phyloP scores from a whole-genome alignment of 495 filamentous ascomycete genomes.

The Cercophora sp. region DNA sequence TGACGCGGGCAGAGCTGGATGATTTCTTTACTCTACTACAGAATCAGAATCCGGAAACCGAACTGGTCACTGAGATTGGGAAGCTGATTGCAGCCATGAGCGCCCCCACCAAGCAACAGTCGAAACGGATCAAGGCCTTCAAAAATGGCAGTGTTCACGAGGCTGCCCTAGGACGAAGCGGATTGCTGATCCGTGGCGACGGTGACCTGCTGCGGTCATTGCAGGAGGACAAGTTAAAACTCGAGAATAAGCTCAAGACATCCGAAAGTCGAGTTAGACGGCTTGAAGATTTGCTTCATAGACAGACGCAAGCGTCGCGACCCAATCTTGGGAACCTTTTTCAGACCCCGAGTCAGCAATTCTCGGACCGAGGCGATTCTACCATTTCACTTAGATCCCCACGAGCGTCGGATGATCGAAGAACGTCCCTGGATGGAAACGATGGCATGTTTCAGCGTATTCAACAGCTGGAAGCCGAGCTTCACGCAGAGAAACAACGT shows the following conservation, averaged over 20 bases:
- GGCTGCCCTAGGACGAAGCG: conserved; percentile 69
- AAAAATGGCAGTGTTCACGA: conserved; percentile 96
- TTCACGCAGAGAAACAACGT: conserved; percentile 54
- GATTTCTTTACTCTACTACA: conserved; percentile 60
- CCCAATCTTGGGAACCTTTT: conserved; percentile 69
- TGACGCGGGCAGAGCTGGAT: conserved; percentile 59
- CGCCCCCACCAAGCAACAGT: conserved; percentile 68
- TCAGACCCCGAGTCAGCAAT: conserved; percentile 36
- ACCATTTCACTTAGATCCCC: conserved; percentile 39
- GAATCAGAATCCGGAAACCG: conserved; percentile 44
- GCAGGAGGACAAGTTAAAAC: conserved; percentile 71
- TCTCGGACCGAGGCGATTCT: conserved; percentile 38
- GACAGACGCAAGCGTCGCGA: conserved; percentile 68
- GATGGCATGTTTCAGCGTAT: conserved; percentile 53
- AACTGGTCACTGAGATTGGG: conserved; percentile 47
- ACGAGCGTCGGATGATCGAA: conserved; percentile 32
- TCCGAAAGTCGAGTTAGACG: conserved; percentile 89
- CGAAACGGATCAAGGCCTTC: conserved; percentile 82
- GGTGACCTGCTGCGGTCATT: conserved; percentile 68
- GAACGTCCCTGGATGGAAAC: conserved; percentile 32
- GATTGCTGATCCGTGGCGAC: conserved; percentile 74
- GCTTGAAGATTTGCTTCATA: conserved; percentile 88
- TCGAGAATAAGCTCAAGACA: conserved; percentile 77
- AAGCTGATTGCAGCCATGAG: conserved; percentile 60
- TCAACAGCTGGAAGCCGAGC: conserved; percentile 75